These are phyloP conservation scores for Saccharomyces mikatae DNA, from an alignment of 805 yeast genomes.

Conservation along the genomic window DNA sequence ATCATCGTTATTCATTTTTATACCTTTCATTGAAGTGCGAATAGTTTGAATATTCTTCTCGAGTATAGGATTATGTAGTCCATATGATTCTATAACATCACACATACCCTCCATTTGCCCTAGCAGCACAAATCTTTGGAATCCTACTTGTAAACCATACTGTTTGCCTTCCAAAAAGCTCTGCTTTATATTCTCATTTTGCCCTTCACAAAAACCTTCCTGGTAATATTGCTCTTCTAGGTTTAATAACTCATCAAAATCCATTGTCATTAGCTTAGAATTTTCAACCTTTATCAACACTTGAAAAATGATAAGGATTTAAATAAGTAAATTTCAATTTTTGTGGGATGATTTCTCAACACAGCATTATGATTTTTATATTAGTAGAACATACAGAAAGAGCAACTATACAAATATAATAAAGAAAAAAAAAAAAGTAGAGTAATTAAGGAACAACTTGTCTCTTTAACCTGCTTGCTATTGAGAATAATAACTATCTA, in stretches of 20 bases:
- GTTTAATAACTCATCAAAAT: conserved; percentile 48
- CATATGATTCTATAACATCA: conserved; percentile 32
- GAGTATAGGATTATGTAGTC: conserved; percentile 7
- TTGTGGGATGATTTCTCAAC: not conserved
- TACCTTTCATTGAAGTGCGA: conserved; percentile 21
- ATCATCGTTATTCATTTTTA: conserved; percentile 42
- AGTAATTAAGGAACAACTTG: not conserved
- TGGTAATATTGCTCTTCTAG: conserved; percentile 52
- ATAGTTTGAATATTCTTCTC: conserved; percentile 20
- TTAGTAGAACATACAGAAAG: not conserved
- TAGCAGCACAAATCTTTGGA: conserved; percentile 56
- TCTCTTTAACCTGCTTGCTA: not conserved
- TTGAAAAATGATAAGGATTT: not conserved
- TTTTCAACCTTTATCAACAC: not conserved
- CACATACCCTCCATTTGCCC: conserved; percentile 59
- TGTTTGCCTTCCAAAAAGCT: conserved; percentile 74
- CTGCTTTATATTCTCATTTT: conserved; percentile 46
- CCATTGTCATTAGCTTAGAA: conserved; percentile 20
- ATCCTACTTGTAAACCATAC: conserved; percentile 73
- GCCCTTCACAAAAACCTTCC: conserved; percentile 69
- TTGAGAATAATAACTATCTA: not conserved
- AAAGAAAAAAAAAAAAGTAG: not conserved
- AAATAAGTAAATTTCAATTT: not conserved
- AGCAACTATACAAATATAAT: not conserved
- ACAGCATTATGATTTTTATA: not conserved